Percentiles rank a stretch among this genome's conserved stretches.
Conservation (phyloP, 768 basidiomycete species). For the Psilocybe subaeruginosa region DNA sequence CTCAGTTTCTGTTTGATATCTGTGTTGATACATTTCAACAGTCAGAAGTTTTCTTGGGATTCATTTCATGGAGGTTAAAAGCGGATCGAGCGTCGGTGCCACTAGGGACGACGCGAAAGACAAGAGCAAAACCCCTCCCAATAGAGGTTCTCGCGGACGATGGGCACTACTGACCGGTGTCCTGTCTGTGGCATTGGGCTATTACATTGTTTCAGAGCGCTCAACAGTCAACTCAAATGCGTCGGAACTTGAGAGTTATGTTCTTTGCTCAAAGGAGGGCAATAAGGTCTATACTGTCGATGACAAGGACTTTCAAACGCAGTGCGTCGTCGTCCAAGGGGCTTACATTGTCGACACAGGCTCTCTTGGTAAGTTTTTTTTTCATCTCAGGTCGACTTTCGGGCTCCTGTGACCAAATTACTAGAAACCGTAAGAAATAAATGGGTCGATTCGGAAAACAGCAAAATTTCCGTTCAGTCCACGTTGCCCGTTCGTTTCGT, state of each 20-base stretch:
- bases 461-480: constrained; percentile 6
- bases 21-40: background rate
- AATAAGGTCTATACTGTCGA: constrained; percentile 72
- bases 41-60: background rate
- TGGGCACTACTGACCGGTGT: constrained; percentile 7
- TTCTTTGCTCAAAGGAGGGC: constrained; percentile 60
- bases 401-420: constrained; percentile 32
- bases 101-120: background rate
- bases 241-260: constrained; percentile 39
- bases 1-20: background rate
- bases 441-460: constrained; percentile 8
- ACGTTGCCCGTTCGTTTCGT: constrained; percentile 46
- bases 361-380: constrained; percentile 48
- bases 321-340: constrained; percentile 66
- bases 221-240: background rate
- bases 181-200: constrained; percentile 1
- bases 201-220: background rate
- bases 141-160: background rate
- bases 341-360: constrained; percentile 56
- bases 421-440: constrained; percentile 37
- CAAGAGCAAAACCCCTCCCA: too few relatives aligned
- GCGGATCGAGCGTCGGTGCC: background rate
- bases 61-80: background rate
- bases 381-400: background rate
- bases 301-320: constrained; percentile 45